Evolutionary conservation across 331 rosid genomes (phyloP).

Genomic region (Phaseolus coccineus): DNA sequence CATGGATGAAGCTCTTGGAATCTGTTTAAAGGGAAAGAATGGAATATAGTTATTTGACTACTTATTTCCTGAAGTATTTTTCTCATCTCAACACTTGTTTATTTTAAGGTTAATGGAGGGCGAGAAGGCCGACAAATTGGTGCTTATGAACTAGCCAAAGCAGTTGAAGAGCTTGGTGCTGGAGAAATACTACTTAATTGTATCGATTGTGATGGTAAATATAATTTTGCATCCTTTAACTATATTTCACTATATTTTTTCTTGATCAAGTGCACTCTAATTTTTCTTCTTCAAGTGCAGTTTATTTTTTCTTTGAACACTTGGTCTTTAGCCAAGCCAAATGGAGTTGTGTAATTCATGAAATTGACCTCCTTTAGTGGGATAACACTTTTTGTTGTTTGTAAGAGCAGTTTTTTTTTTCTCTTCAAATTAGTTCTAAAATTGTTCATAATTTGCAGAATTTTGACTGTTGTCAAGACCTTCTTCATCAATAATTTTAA

Average conservation of each 20-base stretch:
- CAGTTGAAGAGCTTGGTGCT: constrained; percentile 95
- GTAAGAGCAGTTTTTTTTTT: background rate
- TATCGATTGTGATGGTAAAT: constrained; percentile 92
- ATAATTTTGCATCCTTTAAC: constrained; percentile 21
- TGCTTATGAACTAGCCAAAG: constrained; percentile 93
- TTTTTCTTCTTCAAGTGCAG: background rate
- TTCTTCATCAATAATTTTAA: constrained; percentile 4
- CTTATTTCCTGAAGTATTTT: constrained; percentile 1
- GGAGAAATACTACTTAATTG: constrained; percentile 97
- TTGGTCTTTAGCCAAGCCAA: background rate
- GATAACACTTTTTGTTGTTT: background rate
- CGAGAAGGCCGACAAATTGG: constrained; percentile 92
- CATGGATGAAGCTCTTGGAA: constrained; percentile 7
- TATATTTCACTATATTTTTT: background rate
- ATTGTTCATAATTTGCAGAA: background rate
- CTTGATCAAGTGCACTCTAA: background rate
- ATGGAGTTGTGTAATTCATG: background rate
- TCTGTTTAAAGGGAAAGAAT: constrained; percentile 31
- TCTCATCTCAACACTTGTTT: constrained; percentile 24
- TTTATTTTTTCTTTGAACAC: background rate
- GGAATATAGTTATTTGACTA: constrained; percentile 14
- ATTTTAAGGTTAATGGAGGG: constrained; percentile 79
- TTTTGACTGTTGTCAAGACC: constrained; percentile 1
- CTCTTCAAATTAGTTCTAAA: background rate
- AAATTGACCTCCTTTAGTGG: background rate